Evolutionary conservation across 192 early-diverging fungal species (phyloP).

Genomic region (Backusella tuberculispora): DNA sequence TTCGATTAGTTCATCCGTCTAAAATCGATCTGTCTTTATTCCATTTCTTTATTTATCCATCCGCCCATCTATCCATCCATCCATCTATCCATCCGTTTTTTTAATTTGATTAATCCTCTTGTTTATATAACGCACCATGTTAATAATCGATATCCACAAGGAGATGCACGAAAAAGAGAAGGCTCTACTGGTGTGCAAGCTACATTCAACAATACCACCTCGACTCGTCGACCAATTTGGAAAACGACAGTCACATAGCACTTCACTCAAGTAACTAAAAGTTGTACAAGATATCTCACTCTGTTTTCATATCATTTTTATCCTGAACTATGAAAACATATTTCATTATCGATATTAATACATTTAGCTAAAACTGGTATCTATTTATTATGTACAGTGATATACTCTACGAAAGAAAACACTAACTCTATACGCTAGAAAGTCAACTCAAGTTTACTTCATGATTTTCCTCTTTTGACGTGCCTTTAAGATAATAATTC

Average conservation of each 20-base stretch:
- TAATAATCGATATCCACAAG: constrained; percentile 21
- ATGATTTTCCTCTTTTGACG: too few relatives aligned
- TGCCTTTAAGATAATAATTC: too few relatives aligned
- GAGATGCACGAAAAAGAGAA: constrained; percentile 28
- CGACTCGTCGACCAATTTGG: neutral
- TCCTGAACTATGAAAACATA: too few relatives aligned
- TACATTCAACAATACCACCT: neutral
- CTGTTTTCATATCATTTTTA: too few relatives aligned
- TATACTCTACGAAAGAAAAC: too few relatives aligned
- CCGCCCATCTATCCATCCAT: neutral
- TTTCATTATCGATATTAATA: too few relatives aligned
- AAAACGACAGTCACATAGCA: neutral
- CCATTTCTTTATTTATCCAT: constrained; percentile 13
- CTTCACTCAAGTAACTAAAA: too few relatives aligned
- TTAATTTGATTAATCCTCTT: neutral
- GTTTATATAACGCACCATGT: constrained; percentile 22
- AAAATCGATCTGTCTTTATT: neutral
- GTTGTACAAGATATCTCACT: too few relatives aligned
- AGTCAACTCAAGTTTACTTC: too few relatives aligned
- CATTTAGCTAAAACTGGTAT: too few relatives aligned
- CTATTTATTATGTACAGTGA: too few relatives aligned
- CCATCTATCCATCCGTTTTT: neutral
- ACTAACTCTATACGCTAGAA: too few relatives aligned
- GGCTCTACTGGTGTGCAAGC: neutral
- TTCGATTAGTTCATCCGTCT: neutral